Evolutionary conservation across 305 asterid genomes (phyloP), one percentile per base, ranked within the genome.

Genomic region (Fraxinus baroniana): DNA sequence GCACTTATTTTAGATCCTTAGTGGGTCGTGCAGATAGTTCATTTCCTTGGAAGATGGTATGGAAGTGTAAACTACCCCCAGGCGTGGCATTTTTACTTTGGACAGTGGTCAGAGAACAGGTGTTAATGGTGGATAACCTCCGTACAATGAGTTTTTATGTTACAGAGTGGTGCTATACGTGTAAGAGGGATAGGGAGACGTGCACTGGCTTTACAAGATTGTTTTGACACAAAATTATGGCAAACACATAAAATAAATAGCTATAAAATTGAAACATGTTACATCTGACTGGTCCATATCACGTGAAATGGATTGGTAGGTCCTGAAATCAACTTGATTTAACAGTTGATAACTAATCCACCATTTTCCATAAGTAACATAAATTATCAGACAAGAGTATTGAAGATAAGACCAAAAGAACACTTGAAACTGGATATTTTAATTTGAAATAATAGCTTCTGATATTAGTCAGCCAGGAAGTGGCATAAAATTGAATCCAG

Each of bases 361-460:
- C 22, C 33, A n/a, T 70, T 70, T 35, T 15, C 71, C 35, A n/a
- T 8, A 78, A 57, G 20, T 22, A 64, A 35, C 60, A 35, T 78
- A 66, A 66, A 3, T 18, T 79, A 39, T 39, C 9, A 79, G 76
- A 22, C 39, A 72, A 28, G 7, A 36, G 12, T n/a, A 49, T 80
- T 49, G 26, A 6, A 60, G 41, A 30, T 24, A 75, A 35, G 10
- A 74, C 57, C 60, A 52, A 22, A 15, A 26, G 80, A 28, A 18
- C 28, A 26, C 79, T 49, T 49, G 5, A 62, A 33, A 12, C 28
- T 32, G 8, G 41, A 74, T 2, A 68, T 33, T 30, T 41, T 18
- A 60, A 66, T n/a, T 68, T 74, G 72, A 74, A 49, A 62, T 0
- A 26, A 80, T 49, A 46, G 32, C 80, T 80, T 72, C 76, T 36